Evolutionary conservation across 1,139 yeast species (phyloP).

Genomic region (Magnusiomyces fungicola): DNA sequence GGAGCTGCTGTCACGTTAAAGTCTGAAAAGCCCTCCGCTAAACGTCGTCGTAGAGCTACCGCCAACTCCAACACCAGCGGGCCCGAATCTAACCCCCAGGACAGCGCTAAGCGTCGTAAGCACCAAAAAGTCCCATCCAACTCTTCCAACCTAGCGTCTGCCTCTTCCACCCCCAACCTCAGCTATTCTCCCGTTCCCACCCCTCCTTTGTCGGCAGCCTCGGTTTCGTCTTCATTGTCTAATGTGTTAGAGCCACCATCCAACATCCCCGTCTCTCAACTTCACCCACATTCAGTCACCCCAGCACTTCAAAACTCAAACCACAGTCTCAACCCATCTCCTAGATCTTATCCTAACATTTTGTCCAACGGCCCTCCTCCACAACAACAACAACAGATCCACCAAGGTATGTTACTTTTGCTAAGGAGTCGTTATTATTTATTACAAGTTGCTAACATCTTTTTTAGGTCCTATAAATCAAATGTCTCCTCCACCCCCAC

Average conservation of each 20-base stretch:
- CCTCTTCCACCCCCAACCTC: conserved; percentile 3
- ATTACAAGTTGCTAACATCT: background rate
- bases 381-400: no score
- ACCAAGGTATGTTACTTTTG: no score
- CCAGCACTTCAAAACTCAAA: conserved; percentile 5
- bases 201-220: conserved; percentile 1
- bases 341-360: conserved; percentile 2
- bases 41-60: conserved; percentile 4
- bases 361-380: no score
- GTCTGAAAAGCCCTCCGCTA: background rate
- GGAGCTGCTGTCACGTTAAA: background rate
- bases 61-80: background rate
- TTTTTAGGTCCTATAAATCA: background rate
- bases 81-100: background rate
- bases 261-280: conserved; percentile 26
- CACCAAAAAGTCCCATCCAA: conserved; percentile 2
- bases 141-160: background rate
- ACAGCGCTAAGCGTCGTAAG: background rate
- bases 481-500: conserved; percentile 3
- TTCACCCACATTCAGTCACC: conserved; percentile 22
- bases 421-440: background rate
- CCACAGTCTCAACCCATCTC: background rate
- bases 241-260: conserved; percentile 15
- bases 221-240: conserved; percentile 7
- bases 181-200: conserved; percentile 3